Conservation (phyloP, 2,329 filamentous ascomycete species). For the Apiospora arundinis region DNA sequence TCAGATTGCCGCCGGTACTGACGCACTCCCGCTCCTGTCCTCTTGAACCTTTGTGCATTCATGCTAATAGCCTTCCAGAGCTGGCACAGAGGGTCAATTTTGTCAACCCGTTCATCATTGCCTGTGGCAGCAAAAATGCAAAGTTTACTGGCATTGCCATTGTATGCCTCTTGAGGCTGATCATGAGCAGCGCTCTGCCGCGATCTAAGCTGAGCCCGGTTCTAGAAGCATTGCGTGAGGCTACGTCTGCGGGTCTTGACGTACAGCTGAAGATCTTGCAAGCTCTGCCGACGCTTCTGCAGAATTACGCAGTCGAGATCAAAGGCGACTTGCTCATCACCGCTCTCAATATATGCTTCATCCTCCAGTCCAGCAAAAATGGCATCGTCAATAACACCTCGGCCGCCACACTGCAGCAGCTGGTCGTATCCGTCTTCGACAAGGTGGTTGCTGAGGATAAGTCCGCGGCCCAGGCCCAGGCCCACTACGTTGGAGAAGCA, state of each 20-base stretch:
- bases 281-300: slow-evolving; percentile 84
- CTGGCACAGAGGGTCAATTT: slow-evolving; percentile 83
- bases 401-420: slow-evolving; percentile 92
- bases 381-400: slow-evolving; percentile 94
- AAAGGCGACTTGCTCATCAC: slow-evolving; percentile 82
- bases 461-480: slow-evolving; percentile 56
- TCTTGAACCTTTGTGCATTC: background rate
- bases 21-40: background rate
- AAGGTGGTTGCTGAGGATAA: slow-evolving; percentile 85
- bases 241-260: slow-evolving; percentile 80
- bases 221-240: slow-evolving; percentile 85
- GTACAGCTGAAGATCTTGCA: slow-evolving; percentile 96
- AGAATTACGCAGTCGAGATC: slow-evolving; percentile 86
- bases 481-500: slow-evolving; percentile 69
- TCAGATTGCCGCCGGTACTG: slow-evolving; percentile 72
- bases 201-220: slow-evolving; percentile 82
- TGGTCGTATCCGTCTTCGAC: slow-evolving; percentile 92
- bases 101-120: slow-evolving; percentile 91
- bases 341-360: slow-evolving; percentile 88
- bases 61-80: slow-evolving; percentile 60
- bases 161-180: slow-evolving; percentile 86
- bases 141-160: slow-evolving; percentile 90
- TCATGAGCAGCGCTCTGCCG: slow-evolving; percentile 81
- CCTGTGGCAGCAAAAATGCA: slow-evolving; percentile 86
- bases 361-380: slow-evolving; percentile 89